These are phyloP conservation scores for Amanita muscaria DNA, from an alignment of 768 basidiomycete genomes.

Conservation along the genomic window DNA sequence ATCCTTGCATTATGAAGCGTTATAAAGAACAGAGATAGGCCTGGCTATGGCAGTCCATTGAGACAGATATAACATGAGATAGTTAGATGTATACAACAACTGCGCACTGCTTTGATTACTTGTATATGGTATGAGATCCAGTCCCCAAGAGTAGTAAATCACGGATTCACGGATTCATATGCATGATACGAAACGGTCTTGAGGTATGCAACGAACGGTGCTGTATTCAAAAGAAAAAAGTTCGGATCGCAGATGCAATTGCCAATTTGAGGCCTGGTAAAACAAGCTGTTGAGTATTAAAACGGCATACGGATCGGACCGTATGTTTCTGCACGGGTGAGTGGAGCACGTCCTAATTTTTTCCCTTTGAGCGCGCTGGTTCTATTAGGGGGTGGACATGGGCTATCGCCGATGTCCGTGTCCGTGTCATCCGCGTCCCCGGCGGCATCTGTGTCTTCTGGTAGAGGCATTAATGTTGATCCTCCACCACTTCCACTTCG, in stretches of 20 bases:
- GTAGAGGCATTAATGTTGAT: slow-evolving; percentile 44
- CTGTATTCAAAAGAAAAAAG: too few relatives aligned
- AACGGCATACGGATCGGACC: slow-evolving; percentile 49
- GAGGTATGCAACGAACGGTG: too few relatives aligned
- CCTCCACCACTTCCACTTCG: slow-evolving; percentile 34
- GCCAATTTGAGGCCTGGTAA: too few relatives aligned
- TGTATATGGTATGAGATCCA: not conserved
- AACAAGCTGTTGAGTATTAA: slow-evolving; percentile 19
- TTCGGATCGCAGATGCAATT: too few relatives aligned
- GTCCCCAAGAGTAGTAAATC: not conserved
- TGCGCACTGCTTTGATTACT: not conserved
- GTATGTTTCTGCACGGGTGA: slow-evolving; percentile 63
- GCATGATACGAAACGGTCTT: not conserved
- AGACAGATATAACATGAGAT: slow-evolving; percentile 6
- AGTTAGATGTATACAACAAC: slow-evolving; percentile 8
- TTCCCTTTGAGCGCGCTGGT: slow-evolving; percentile 46
- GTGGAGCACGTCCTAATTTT: slow-evolving; percentile 39
- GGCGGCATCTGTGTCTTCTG: slow-evolving; percentile 56
- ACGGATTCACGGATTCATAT: not conserved
- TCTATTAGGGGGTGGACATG: slow-evolving; percentile 76
- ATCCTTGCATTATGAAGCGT: too few relatives aligned
- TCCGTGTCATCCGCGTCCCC: slow-evolving; percentile 67
- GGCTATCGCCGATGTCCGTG: slow-evolving; percentile 75
- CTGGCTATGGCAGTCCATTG: not conserved
- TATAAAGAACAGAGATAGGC: too few relatives aligned